A percentile compares a stretch with the other conserved stretches of the same genome.
phyloP scores from a whole-genome alignment of 192 early-diverging fungal species.

The Diversispora epigaea region DNA sequence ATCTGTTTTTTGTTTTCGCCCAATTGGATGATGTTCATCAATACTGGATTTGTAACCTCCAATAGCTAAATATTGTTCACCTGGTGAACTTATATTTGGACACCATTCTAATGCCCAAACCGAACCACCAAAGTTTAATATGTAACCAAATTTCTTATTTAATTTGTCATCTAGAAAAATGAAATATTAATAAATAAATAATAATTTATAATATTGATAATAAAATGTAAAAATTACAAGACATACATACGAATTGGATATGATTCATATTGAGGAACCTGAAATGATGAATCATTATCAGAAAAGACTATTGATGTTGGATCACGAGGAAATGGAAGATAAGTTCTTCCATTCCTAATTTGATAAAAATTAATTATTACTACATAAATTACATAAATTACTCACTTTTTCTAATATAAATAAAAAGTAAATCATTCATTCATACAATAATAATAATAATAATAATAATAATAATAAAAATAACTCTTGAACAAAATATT shows the following conservation, averaged over 20 bases:
- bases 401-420: no score
- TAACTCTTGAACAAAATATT: not conserved
- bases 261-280: conserved; percentile 21
- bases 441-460: not conserved
- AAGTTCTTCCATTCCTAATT: conserved; percentile 1
- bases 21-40: conserved; percentile 34
- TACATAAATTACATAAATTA: no score
- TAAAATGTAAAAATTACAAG: not conserved
- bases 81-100: conserved; percentile 31
- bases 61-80: conserved; percentile 40
- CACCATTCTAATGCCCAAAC: conserved; percentile 44
- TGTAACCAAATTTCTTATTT: conserved; percentile 22
- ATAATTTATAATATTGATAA: not conserved
- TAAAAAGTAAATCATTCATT: no score
- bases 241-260: not conserved
- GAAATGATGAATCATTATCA: not conserved
- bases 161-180: not conserved
- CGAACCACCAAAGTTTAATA: conserved; percentile 41
- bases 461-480: not conserved
- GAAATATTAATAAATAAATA: not conserved
- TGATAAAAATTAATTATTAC: not conserved
- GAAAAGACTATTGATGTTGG: conserved; percentile 10
- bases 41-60: conserved; percentile 36
- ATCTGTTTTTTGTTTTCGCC: conserved; percentile 12
- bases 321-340: conserved; percentile 12